Evolutionary conservation across 331 rosid species (phyloP).

Genomic region (Prunus yedoensis): DNA sequence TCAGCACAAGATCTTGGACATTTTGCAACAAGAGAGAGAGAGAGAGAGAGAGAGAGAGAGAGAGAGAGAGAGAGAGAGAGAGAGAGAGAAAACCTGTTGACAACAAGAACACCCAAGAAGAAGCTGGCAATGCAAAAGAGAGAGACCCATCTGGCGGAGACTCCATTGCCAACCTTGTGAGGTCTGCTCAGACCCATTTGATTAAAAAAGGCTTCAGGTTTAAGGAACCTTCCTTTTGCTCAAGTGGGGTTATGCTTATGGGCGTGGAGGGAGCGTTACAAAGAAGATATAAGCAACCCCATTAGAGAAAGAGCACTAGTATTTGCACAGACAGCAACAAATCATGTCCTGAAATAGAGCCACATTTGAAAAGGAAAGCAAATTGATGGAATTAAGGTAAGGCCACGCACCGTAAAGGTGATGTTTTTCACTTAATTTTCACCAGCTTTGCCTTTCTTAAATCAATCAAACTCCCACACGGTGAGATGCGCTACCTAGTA

Average conservation of each 20-base stretch:
- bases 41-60: not conserved
- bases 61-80: conserved; percentile 10
- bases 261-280: conserved; percentile 13
- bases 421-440: conserved; percentile 12
- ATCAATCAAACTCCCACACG: not conserved
- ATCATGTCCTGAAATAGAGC: conserved; percentile 14
- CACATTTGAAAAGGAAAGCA: conserved; percentile 4
- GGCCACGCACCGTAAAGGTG: not conserved
- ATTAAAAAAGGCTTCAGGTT: conserved; percentile 28
- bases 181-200: conserved; percentile 57
- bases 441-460: conserved; percentile 24
- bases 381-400: not conserved
- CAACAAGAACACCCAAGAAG: conserved; percentile 60
- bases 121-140: conserved; percentile 55
- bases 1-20: conserved; percentile 19
- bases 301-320: conserved; percentile 10
- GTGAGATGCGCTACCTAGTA: conserved; percentile 22
- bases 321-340: not conserved
- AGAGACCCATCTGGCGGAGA: conserved; percentile 59
- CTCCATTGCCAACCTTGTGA: conserved; percentile 51
- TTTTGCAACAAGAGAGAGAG: not conserved
- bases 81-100: conserved; percentile 42
- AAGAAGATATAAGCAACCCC: conserved; percentile 23
- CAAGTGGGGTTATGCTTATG: conserved; percentile 3
- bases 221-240: conserved; percentile 13